Evolutionary conservation across 371 early-diverging fungal genomes (phyloP).

Genomic region (Rhizopus sp.): DNA sequence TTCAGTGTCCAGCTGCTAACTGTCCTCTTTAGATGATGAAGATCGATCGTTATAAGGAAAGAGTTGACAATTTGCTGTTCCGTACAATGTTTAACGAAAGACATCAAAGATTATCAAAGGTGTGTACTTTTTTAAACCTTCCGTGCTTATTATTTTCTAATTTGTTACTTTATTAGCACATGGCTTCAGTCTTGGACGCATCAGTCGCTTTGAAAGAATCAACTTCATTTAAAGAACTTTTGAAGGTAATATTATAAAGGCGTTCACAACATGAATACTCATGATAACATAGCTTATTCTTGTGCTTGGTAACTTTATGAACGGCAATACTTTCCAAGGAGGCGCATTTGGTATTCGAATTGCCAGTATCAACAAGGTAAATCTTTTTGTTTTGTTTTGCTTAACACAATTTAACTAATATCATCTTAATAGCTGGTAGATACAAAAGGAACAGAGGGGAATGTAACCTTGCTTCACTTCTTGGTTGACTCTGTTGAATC

Average conservation of each 20-base stretch:
- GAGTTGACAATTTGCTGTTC: slow-evolving; percentile 76
- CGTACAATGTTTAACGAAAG: slow-evolving; percentile 78
- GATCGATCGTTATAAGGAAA: slow-evolving; percentile 79
- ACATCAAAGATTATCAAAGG: slow-evolving; percentile 67
- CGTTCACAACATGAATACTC: neutral
- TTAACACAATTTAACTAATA: slow-evolving; percentile 3
- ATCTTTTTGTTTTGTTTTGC: neutral
- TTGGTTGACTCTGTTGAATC: slow-evolving; percentile 71
- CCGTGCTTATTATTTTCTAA: neutral
- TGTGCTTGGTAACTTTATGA: slow-evolving; percentile 91
- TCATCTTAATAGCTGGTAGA: slow-evolving; percentile 65
- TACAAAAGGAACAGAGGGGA: slow-evolving; percentile 75
- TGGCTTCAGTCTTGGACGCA: slow-evolving; percentile 54
- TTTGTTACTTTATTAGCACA: slow-evolving; percentile 37
- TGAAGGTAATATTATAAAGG: slow-evolving; percentile 42
- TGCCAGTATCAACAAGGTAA: slow-evolving; percentile 82
- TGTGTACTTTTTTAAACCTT: slow-evolving; percentile 24
- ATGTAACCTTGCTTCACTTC: slow-evolving; percentile 79
- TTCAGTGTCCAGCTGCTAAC: no score
- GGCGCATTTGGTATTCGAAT: slow-evolving; percentile 91
- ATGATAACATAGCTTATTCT: slow-evolving; percentile 68
- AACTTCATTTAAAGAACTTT: slow-evolving; percentile 50
- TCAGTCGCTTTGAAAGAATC: slow-evolving; percentile 57
- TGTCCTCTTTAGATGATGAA: slow-evolving; percentile 63
- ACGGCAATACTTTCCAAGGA: slow-evolving; percentile 84